Percentiles rank a stretch among this genome's conserved stretches.
These are phyloP conservation scores for Apostasia shenzhenica DNA, from an alignment of 106 monocot genomes.

Conservation along the genomic window DNA sequence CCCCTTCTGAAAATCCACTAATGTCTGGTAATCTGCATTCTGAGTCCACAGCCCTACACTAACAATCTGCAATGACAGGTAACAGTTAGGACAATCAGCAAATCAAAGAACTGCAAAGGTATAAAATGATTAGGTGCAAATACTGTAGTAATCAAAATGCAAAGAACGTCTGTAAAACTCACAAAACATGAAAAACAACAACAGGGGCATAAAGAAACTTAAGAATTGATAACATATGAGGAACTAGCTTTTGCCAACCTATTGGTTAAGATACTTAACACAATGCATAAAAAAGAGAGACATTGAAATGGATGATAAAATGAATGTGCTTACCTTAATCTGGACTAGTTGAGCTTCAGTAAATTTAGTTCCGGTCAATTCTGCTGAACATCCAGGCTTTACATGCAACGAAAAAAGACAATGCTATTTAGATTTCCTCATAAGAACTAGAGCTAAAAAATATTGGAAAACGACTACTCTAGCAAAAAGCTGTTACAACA, in stretches of 20 bases:
- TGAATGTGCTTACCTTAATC: slow-evolving; percentile 20
- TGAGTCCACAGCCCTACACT: slow-evolving; percentile 65
- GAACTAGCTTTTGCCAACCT: neutral
- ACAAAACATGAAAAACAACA: neutral
- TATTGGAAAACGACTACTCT: neutral
- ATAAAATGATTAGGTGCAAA: too few relatives aligned
- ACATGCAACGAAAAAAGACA: slow-evolving; percentile 14
- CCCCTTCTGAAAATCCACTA: slow-evolving; percentile 21
- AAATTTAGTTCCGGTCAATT: slow-evolving; percentile 70
- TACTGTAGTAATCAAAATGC: neutral
- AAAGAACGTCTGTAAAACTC: neutral
- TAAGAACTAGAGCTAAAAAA: neutral
- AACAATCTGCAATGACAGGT: slow-evolving; percentile 45
- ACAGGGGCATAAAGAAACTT: neutral
- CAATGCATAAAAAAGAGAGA: neutral
- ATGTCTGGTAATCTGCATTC: slow-evolving; percentile 29
- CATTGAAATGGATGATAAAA: neutral
- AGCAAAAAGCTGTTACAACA: too few relatives aligned
- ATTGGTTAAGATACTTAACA: neutral
- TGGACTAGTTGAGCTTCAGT: slow-evolving; percentile 88
- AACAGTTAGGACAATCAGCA: neutral
- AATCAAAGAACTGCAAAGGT: neutral
- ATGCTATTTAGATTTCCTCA: neutral
- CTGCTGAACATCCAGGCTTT: slow-evolving; percentile 91
- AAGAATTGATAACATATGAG: neutral